Base-by-base conservation (phyloP, 495 filamentous ascomycete genomes). In the Sporormia fimetaria region DNA sequence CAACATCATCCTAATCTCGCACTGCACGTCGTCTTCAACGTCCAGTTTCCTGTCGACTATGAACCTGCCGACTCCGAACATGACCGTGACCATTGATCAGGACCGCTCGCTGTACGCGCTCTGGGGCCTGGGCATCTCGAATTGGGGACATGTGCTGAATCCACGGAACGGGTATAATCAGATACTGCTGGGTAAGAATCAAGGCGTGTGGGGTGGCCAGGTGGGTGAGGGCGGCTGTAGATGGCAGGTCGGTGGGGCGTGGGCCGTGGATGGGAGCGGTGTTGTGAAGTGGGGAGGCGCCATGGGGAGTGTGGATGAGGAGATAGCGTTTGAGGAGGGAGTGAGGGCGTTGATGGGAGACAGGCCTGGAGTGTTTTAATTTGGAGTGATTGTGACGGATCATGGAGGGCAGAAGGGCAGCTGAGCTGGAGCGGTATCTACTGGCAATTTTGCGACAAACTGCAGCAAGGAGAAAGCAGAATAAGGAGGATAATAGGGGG, bases 111-210 rank as follows among this genome's bases (percentile, higher is more conserved):
- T 49, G 14, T 49, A 49, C 22, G 46, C 46, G 14, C 20, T 43
- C 1, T 49, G 46, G 46, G 46, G 46, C 9, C 32, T 49, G 10
- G 46, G 39, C 15, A 43, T 49, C 16, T 49, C 46, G 24, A 49
- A 49, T 24, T 49, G 46, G 46, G 46, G 46, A 0, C 46, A 49
- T 25, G 16, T 49, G 20, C 28, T 49, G n/a, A 25, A 49, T 35
- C 46, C 46, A 2, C 39, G 46, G 1, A 49, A 49, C 21, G 46
- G 46, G 1, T 43, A 43, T 28, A 49, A 49, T 16, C 46, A 49
- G 17, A 25, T 26, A 15, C 3, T 43, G 33, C 27, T 49, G 12
- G 39, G 40, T 10, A 49, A 40, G 40, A 49, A 38, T 3, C 33
- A 49, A 17, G 40, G 40, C 33, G 40, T 49, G 3, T 43, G 46